Conservation (phyloP, 1,284 basidiomycete genomes). For the Ganoderma boninense region DNA sequence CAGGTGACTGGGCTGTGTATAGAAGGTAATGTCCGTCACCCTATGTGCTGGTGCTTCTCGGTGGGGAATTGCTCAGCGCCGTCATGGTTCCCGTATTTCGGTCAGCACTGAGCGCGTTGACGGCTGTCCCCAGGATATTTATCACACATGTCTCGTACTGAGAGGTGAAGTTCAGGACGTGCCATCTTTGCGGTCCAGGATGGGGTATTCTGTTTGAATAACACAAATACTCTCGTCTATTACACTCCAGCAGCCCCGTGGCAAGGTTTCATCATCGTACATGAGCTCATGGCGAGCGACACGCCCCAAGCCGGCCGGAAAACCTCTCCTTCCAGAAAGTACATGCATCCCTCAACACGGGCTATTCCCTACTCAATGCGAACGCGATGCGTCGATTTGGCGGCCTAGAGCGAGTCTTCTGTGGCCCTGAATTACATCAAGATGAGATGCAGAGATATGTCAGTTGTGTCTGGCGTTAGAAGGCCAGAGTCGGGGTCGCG, state of each 20-base stretch:
- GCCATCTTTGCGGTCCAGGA: background rate
- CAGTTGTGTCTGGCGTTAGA: conserved; percentile 9
- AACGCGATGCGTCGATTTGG: conserved; percentile 3
- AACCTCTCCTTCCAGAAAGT: background rate
- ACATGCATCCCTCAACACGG: background rate
- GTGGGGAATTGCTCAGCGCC: background rate
- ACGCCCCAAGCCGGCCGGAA: background rate
- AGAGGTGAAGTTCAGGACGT: background rate
- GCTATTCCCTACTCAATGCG: background rate
- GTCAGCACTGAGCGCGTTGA: background rate
- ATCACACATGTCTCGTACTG: conserved; percentile 5
- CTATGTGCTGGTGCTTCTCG: background rate
- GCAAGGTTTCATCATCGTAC: background rate
- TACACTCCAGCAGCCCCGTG: background rate
- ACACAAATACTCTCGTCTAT: background rate
- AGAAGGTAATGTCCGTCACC: background rate
- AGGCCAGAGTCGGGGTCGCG: background rate
- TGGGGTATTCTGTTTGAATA: background rate
- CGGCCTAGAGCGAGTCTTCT: background rate
- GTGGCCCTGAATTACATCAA: conserved; percentile 16
- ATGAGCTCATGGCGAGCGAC: background rate
- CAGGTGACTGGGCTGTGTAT: conserved; percentile 9
- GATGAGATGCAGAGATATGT: conserved; percentile 6
- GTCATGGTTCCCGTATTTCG: background rate
- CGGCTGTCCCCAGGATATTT: background rate